phyloP scores from a whole-genome alignment of 129 eudicot species.

The Silybum marianum region DNA sequence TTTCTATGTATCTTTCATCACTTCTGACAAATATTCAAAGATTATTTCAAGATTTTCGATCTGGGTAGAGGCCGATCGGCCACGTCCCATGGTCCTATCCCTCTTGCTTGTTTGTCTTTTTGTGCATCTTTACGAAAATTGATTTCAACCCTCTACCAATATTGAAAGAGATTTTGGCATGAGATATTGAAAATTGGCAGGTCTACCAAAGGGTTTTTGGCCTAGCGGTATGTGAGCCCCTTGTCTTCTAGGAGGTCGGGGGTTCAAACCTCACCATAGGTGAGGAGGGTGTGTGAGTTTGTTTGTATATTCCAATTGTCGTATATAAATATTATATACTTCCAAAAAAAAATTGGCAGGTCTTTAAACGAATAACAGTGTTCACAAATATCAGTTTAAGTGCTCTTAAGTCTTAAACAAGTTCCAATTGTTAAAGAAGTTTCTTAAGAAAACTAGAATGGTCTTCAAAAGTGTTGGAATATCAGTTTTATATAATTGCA shows the following conservation, averaged over 20 bases:
- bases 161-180: not conserved
- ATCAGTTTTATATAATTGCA: no score
- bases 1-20: not conserved
- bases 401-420: no score
- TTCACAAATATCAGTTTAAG: not conserved
- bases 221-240: no score
- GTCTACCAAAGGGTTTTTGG: no score
- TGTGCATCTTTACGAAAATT: not conserved
- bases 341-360: not conserved
- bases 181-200: not conserved
- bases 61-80: not conserved
- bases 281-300: no score
- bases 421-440: not conserved
- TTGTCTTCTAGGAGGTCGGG: no score
- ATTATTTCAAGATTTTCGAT: not conserved
- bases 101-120: not conserved
- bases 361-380: not conserved
- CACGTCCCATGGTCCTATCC: not conserved
- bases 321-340: no score
- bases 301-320: no score
- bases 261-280: no score
- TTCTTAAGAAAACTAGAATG: no score
- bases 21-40: not conserved
- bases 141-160: not conserved
- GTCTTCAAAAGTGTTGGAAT: no score